phyloP scores from a whole-genome alignment of 2,329 filamentous ascomycete genomes.

The Penicillium capsulatum region DNA sequence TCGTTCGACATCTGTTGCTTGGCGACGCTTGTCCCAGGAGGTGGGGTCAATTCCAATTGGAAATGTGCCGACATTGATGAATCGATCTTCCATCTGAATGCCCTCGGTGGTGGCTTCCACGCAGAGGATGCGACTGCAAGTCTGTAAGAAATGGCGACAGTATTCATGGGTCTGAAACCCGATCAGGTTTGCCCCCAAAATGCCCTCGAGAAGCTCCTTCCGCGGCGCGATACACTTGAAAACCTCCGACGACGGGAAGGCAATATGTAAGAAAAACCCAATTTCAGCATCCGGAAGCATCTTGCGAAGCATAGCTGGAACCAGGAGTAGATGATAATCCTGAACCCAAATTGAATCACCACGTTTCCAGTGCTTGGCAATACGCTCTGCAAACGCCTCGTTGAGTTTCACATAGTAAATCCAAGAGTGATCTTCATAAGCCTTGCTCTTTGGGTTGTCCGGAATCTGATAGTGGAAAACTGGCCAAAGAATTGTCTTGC shows the following conservation, averaged over 20 bases:
- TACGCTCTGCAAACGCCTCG: constrained; percentile 85
- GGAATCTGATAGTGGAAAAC: constrained; percentile 98
- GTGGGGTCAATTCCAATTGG: constrained; percentile 89
- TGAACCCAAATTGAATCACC: constrained; percentile 93
- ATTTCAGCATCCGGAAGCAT: constrained; percentile 86
- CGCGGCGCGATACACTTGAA: constrained; percentile 87
- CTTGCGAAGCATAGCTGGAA: constrained; percentile 84
- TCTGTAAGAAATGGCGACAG: constrained; percentile 88
- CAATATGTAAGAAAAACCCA: constrained; percentile 91
- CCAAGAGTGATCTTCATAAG: constrained; percentile 96
- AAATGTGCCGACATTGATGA: constrained; percentile 79
- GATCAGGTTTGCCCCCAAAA: constrained; percentile 86
- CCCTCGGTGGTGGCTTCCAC: constrained; percentile 87
- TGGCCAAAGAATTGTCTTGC: constrained; percentile 96
- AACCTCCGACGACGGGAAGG: constrained; percentile 93
- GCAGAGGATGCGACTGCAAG: constrained; percentile 84
- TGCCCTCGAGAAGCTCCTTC: constrained; percentile 81
- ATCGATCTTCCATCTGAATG: constrained; percentile 84
- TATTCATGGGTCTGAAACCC: constrained; percentile 95
- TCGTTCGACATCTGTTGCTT: constrained; percentile 66
- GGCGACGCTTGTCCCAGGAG: constrained; percentile 66
- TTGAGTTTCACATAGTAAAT: constrained; percentile 90
- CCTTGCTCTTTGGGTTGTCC: constrained; percentile 96
- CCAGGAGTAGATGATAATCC: constrained; percentile 87
- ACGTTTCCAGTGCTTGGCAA: constrained; percentile 87